Base-by-base conservation (phyloP, 495 filamentous ascomycete species). In the Aspergillus carlsbadensis region DNA sequence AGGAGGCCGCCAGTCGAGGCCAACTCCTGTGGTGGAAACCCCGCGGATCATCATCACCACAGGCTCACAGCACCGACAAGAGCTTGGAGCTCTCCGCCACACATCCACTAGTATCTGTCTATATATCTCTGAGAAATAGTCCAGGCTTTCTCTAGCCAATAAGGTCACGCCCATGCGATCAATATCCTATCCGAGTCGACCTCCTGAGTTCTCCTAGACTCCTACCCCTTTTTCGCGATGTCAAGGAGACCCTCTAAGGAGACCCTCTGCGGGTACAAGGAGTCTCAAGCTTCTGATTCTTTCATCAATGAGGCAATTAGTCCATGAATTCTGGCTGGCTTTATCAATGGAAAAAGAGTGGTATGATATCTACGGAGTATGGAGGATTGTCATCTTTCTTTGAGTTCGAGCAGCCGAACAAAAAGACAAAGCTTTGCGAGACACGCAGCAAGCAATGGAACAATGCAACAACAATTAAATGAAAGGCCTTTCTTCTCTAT, bases 41-140 rank as follows among this genome's bases (percentile, higher is more conserved):
- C 58, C 58, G 58, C 62, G 57, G 53, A 64, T 58, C 57, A 47
- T 44, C 50, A 58, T 54, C 43, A 48, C 53, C 2, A 46, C 40
- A n/a, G n/a, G n/a, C n/a, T 29, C 26, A 8, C 26, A 29, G 8
- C 26, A 29, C 26, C 26, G 26, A 29, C 26, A 29, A 29, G 26
- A 29, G 26, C 26, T 29, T 31, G 20, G 39, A 34, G 18, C 15
- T 49, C 0, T 6, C 31, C 46, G 46, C 46, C 46, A 49, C 29
- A 49, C 17, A 21, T 36, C 50, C 50, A 53, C 37, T 53, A 33
- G 21, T 6, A 20, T 20, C 34, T 40, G 24, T 24, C 48, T 51
- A 51, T 37, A 39, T 51, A 29, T 5, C n/a, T 17, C 17, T 31
- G 44, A 26, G 13, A 34, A 53, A 47, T 55, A 55, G 52, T 47